Conservation (phyloP, 2,329 filamentous ascomycete genomes). For the Phialophora verrucosa region DNA sequence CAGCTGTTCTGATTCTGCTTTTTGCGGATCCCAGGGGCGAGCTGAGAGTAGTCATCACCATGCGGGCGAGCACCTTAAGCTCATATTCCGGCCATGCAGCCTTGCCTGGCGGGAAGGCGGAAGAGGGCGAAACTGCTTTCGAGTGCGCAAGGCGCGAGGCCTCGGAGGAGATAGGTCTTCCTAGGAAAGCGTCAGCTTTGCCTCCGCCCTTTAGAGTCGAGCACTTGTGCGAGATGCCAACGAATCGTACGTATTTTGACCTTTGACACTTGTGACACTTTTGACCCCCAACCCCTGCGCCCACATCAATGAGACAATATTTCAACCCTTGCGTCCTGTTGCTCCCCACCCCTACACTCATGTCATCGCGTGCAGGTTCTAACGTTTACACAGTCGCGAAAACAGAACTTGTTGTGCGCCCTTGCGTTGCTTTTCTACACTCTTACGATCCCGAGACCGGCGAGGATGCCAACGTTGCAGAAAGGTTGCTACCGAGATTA, state of each 20-base stretch:
- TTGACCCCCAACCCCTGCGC: neutral
- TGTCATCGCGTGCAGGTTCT: neutral
- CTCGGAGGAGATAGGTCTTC: conserved; percentile 89
- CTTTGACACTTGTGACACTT: neutral
- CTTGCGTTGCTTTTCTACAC: conserved; percentile 79
- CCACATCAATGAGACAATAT: neutral
- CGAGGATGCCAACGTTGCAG: conserved; percentile 63
- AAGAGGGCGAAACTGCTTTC: conserved; percentile 62
- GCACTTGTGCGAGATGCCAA: conserved; percentile 83
- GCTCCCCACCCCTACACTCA: neutral
- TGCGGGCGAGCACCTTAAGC: conserved; percentile 63
- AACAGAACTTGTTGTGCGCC: conserved; percentile 74
- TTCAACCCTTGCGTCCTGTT: neutral
- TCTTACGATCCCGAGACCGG: conserved; percentile 58
- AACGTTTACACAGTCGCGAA: conserved; percentile 53
- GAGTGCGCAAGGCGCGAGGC: conserved; percentile 89
- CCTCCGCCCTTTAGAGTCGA: conserved; percentile 82
- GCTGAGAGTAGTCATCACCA: conserved; percentile 69
- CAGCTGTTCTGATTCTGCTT: conserved; percentile 84
- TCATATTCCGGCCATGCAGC: conserved; percentile 83
- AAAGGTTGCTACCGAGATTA: conserved; percentile 75
- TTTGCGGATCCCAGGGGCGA: conserved; percentile 85
- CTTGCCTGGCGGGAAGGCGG: conserved; percentile 77
- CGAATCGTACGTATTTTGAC: conserved; percentile 57
- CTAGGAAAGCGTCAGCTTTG: conserved; percentile 64